Evolutionary conservation across 2,329 filamentous ascomycete genomes (phyloP), one percentile per base, ranked within the genome.

Genomic region (Colletotrichum limetticola): DNA sequence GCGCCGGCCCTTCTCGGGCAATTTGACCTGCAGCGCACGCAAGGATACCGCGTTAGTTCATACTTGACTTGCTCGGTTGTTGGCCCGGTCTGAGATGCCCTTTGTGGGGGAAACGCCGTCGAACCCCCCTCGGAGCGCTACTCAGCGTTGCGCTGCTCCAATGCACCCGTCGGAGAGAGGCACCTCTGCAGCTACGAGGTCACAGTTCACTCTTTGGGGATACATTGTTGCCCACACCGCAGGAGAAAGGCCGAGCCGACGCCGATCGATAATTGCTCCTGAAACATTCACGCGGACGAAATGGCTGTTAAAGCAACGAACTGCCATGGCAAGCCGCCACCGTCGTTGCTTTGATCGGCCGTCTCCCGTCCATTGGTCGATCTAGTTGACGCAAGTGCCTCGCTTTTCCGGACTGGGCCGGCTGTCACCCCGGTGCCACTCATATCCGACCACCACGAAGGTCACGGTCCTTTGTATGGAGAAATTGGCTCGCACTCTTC

Each of bases 41-140:
- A 68, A 69, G 72, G 62, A 73, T 68, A 68, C 74, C 68, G 68
- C 72, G 67, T 74, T 61, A 63, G 64, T 19, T 9, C 7, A 49
- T 74, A 63, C 56, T 42, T 65, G 72, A 65, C 59, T 64, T 30
- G 46, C 60, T 30, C 66, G 19, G 61, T 56, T 35, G 53, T 53
- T 57, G 46, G 67, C 37, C 76, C 71, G 58, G 65, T 74, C 76
- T 76, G 76, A 75, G 70, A 76, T 76, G 71, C 67, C 42, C 62
- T 37, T 77, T 75, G 78, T 79, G 79, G 79, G 80, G 79, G 77
- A 65, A 26, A n/a, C 30, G 26, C 78, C 42, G 76, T 77, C 75
- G 77, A 76, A 76, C 76, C 79, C 75, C 66, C 46, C 61, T 55
- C 46, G 46, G 32, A 63, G n/a, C 63, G 60, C 60, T 66, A 35